A percentile compares a stretch with the other conserved stretches of the same genome.
Conservation (phyloP, 192 early-diverging fungal species). For the Backusella liffmaniae region DNA sequence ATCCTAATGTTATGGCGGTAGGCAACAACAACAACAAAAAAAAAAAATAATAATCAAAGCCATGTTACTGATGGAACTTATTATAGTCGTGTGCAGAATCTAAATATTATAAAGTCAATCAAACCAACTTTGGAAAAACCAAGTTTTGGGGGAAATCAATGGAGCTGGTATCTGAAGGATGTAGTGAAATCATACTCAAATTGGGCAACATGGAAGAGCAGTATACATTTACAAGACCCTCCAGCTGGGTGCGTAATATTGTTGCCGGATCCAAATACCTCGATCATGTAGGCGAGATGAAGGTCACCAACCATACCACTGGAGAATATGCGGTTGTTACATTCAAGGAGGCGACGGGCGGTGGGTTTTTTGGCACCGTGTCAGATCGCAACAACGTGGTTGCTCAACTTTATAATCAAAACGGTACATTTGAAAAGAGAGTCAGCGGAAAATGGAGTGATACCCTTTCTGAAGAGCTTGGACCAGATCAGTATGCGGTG, state of each 20-base stretch:
- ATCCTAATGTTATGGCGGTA: conserved; percentile 86
- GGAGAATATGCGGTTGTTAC: conserved; percentile 65
- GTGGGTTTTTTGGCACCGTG: conserved; percentile 57
- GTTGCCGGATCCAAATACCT: conserved; percentile 78
- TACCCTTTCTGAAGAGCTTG: conserved; percentile 54
- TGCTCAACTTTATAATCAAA: conserved; percentile 47
- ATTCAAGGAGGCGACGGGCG: conserved; percentile 74
- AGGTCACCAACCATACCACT: conserved; percentile 68
- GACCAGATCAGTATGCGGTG: conserved; percentile 60
- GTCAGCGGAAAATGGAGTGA: conserved; percentile 64
- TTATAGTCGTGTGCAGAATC: conserved; percentile 65
- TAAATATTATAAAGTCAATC: conserved; percentile 71
- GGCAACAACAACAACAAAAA: neutral
- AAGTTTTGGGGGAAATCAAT: conserved; percentile 88
- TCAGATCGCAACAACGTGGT: conserved; percentile 66
- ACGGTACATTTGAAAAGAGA: conserved; percentile 47
- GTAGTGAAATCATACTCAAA: conserved; percentile 73
- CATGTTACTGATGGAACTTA: conserved; percentile 49
- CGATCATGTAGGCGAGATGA: conserved; percentile 89
- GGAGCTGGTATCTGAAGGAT: conserved; percentile 83
- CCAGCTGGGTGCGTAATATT: conserved; percentile 86
- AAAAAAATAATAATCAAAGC: conserved; percentile 61
- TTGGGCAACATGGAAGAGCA: conserved; percentile 62
- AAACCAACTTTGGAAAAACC: conserved; percentile 84
- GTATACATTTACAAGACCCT: conserved; percentile 81